These are phyloP conservation scores for Dactylonectria estremocensis DNA, from an alignment of 2,329 filamentous ascomycete species.

Conservation along the genomic window DNA sequence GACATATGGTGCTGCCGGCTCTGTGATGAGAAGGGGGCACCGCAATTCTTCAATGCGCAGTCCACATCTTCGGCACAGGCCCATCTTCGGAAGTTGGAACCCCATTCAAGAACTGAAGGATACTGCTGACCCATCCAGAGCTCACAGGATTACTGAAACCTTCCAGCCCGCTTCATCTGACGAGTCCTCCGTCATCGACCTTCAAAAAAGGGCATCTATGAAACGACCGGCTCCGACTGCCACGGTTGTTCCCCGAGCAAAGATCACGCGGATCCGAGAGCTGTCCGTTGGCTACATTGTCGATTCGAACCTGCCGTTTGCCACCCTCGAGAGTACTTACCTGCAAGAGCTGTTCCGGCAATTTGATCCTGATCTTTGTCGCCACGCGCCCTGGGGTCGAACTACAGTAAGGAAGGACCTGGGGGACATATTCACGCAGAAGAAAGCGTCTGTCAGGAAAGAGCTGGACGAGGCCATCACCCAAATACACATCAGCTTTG, in stretches of 20 bases:
- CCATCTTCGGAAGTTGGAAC: slow-evolving; percentile 15
- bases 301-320: slow-evolving; percentile 25
- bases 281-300: slow-evolving; percentile 27
- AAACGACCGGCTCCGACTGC: slow-evolving; percentile 21
- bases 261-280: slow-evolving; percentile 26
- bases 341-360: slow-evolving; percentile 27
- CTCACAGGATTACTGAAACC: slow-evolving; percentile 10
- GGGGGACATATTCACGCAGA: slow-evolving; percentile 19
- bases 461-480: slow-evolving; percentile 1
- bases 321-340: slow-evolving; percentile 24
- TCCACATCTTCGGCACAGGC: slow-evolving; percentile 21
- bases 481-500: not conserved
- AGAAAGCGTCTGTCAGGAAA: slow-evolving; percentile 18
- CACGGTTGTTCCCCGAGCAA: slow-evolving; percentile 21
- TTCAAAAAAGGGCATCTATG: slow-evolving; percentile 20
- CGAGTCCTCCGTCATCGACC: slow-evolving; percentile 19
- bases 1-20: slow-evolving; percentile 31
- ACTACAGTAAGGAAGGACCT: slow-evolving; percentile 26
- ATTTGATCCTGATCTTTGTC: slow-evolving; percentile 21
- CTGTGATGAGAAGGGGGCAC: slow-evolving; percentile 22
- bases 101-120: slow-evolving; percentile 9
- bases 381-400: slow-evolving; percentile 16
- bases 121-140: slow-evolving; percentile 26
- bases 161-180: slow-evolving; percentile 17
- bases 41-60: slow-evolving; percentile 24